Evolutionary conservation across 1,139 yeast species (phyloP).

Genomic region (Pichia sp.): DNA sequence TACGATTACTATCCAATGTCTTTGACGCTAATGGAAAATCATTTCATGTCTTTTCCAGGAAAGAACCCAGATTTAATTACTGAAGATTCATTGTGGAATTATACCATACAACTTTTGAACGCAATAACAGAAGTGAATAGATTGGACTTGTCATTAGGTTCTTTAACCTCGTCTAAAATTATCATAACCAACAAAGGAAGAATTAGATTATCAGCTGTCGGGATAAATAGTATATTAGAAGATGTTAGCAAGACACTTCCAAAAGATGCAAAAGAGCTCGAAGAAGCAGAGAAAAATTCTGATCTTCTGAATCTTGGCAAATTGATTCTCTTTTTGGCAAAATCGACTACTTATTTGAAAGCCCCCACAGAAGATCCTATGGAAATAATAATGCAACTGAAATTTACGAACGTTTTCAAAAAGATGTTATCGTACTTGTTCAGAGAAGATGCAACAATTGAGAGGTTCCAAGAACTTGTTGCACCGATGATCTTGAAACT

Average conservation of each 20-base stretch:
- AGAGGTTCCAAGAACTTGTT: constrained; percentile 32
- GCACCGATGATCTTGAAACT: constrained; percentile 41
- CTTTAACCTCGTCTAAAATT: constrained; percentile 60
- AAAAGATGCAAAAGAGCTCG: constrained; percentile 1
- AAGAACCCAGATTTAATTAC: constrained; percentile 40
- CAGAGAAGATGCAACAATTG: constrained; percentile 24
- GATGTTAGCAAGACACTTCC: constrained; percentile 19
- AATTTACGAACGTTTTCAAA: constrained; percentile 35
- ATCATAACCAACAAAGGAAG: constrained; percentile 69
- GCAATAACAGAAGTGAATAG: constrained; percentile 65
- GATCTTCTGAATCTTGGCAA: constrained; percentile 59
- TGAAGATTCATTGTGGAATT: constrained; percentile 69
- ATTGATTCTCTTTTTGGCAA: constrained; percentile 53
- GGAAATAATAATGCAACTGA: constrained; percentile 27
- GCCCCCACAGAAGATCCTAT: constrained; percentile 21
- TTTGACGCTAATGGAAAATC: constrained; percentile 51
- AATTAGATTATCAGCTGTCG: constrained; percentile 67
- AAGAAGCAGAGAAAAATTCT: constrained; percentile 31
- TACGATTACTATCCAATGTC: constrained; percentile 70
- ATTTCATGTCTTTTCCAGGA: constrained; percentile 38
- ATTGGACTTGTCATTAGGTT: constrained; percentile 57
- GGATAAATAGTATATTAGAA: constrained; percentile 63
- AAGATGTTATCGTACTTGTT: constrained; percentile 34
- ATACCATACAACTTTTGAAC: constrained; percentile 65
- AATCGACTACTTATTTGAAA: constrained; percentile 38